Percentiles rank a stretch among this genome's conserved stretches.
phyloP scores from a whole-genome alignment of 2,329 filamentous ascomycete species.

The Colletotrichum horii region DNA sequence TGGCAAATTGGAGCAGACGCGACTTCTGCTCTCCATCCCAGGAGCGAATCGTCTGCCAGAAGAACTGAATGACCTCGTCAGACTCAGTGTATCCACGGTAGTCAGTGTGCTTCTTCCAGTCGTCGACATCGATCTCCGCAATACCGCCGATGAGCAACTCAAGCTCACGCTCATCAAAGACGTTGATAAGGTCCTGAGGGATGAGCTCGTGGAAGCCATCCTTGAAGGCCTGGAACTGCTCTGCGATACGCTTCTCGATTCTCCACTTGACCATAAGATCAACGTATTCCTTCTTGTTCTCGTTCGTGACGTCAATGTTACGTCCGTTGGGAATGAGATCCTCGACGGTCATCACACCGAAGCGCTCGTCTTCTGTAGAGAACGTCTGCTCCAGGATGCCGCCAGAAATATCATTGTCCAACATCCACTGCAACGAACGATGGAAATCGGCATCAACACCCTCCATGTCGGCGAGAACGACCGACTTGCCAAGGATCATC shows the following conservation, averaged over 20 bases:
- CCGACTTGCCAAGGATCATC: conserved; percentile 96
- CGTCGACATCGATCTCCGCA: conserved; percentile 98
- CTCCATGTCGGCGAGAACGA: conserved; percentile 94
- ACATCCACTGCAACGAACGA: conserved; percentile 93
- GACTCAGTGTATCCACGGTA: conserved; percentile 98
- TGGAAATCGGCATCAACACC: conserved; percentile 98
- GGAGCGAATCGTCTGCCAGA: conserved; percentile 96
- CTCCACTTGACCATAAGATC: conserved; percentile 99
- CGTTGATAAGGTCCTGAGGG: conserved; percentile 93
- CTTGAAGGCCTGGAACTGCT: conserved; percentile 98
- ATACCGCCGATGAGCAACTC: conserved; percentile 98
- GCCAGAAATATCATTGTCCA: conserved; percentile 94
- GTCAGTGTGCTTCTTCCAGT: conserved; percentile 99
- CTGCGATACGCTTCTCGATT: conserved; percentile 96
- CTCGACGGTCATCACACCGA: conserved; percentile 92
- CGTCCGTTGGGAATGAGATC: conserved; percentile 90
- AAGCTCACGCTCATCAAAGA: conserved; percentile 97
- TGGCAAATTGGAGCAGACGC: conserved; percentile 93
- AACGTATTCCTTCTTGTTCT: conserved; percentile 99
- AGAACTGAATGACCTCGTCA: conserved; percentile 96
- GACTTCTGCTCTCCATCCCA: conserved; percentile 99
- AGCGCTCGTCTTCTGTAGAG: conserved; percentile 95
- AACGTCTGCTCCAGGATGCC: conserved; percentile 96
- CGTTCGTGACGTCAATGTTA: conserved; percentile 95
- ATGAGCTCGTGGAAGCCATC: conserved; percentile 98